Base-by-base conservation (phyloP, 257 asterid species). In the Solanum arcanum region DNA sequence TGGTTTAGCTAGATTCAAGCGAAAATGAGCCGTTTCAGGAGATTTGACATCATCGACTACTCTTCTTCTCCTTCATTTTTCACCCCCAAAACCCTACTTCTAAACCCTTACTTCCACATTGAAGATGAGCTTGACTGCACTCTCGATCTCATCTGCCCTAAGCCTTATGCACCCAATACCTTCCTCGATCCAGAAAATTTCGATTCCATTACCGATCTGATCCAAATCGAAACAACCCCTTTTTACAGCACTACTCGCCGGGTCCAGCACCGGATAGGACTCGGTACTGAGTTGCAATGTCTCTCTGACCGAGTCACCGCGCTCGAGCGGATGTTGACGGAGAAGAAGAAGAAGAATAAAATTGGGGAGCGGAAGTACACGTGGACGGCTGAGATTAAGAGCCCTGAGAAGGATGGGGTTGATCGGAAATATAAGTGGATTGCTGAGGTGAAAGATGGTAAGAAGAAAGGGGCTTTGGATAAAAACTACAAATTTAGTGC, bases 371-470 rank as follows among this genome's bases (percentile, higher is more conserved):
- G 94, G 93, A 97, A 91, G 94, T 94, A 95, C 93, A 92, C 97
- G 46, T 95, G 96, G 98, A 92, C 98, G 86, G 92, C 98, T 18
- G 99, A 96, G 96, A 91, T 94, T 16, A 93, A 94, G 96, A 86
- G 86, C 64, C 92, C 93, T 23, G 94, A 91, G 87, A 91, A 90
- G 66, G 94, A 86, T 68, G 93, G 93, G 23, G 44, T 91, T 73
- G 93, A 94, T 39, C 90, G 97, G 89, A 94, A 92, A 91, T 95
- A 94, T 83, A 91, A 93, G 35, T 94, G 95, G 99, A 89, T 91
- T 86, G 91, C 96, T 25, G 98, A 95, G 91, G 81, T 94, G 9
- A 92, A 94, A 91, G 93, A 87, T 41, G 95, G 93, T 86, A 91
- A 90, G 93, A 94, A 91, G 91, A 93, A 91, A 47, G 95, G 91